Evolutionary conservation across 495 filamentous ascomycete genomes (phyloP).

Genomic region (Daldinia caldariorum): DNA sequence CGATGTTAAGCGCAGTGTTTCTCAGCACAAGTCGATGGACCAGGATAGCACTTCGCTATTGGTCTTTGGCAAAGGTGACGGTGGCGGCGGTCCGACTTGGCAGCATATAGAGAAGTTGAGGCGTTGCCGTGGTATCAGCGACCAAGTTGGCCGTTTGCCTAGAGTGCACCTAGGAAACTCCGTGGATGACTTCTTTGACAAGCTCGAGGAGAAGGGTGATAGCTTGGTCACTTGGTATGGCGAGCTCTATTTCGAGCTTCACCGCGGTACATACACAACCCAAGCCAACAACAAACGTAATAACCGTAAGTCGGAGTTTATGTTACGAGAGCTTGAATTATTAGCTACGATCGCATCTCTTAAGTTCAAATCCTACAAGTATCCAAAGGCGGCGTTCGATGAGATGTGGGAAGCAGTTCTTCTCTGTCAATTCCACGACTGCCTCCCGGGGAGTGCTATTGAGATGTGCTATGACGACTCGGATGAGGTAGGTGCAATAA

Average conservation of each 20-base stretch:
- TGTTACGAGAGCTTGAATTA: conserved; percentile 87
- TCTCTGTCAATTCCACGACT: conserved; percentile 97
- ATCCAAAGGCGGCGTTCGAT: conserved; percentile 91
- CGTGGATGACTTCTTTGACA: conserved; percentile 95
- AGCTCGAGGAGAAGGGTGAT: conserved; percentile 77
- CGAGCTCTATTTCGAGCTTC: conserved; percentile 96
- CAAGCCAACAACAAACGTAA: conserved; percentile 97
- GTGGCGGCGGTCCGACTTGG: conserved; percentile 94
- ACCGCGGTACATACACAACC: conserved; percentile 95
- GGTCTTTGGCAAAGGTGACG: conserved; percentile 95
- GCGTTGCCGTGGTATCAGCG: conserved; percentile 91
- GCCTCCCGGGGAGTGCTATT: conserved; percentile 92
- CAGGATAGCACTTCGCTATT: conserved; percentile 87
- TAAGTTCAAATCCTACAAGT: conserved; percentile 75
- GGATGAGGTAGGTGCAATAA: conserved; percentile 65
- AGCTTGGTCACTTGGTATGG: conserved; percentile 97
- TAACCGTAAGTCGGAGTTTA: conserved; percentile 84
- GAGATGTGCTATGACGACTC: conserved; percentile 98
- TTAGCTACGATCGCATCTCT: conserved; percentile 88
- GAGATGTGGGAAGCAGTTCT: conserved; percentile 89
- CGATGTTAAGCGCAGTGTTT: conserved; percentile 88
- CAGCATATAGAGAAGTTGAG: conserved; percentile 93
- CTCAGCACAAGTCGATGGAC: conserved; percentile 94
- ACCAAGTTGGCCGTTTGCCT: conserved; percentile 83
- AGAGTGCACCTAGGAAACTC: conserved; percentile 89